Conservation (phyloP, 2,329 filamentous ascomycete genomes). For the Trichoderma simmonsii region DNA sequence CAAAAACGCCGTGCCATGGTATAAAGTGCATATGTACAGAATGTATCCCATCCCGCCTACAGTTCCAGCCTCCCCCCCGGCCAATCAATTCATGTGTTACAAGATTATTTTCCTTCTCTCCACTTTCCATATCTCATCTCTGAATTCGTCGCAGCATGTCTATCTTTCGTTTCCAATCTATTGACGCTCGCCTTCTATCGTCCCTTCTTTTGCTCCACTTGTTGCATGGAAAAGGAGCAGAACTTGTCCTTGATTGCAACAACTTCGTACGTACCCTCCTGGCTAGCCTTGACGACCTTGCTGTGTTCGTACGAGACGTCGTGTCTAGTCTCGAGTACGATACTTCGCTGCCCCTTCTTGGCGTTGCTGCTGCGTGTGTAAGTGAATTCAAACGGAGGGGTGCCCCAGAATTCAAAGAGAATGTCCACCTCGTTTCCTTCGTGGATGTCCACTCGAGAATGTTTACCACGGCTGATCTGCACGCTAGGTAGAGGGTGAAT, state of each 20-base stretch:
- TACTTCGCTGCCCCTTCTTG: conserved; percentile 71
- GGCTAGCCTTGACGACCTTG: conserved; percentile 78
- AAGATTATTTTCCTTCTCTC: not conserved
- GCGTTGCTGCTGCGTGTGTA: conserved; percentile 89
- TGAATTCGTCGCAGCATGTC: conserved; percentile 12
- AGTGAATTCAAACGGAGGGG: conserved; percentile 95
- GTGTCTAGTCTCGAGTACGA: conserved; percentile 85
- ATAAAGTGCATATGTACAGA: conserved; percentile 35
- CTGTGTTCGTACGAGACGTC: conserved; percentile 78
- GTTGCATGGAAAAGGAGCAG: conserved; percentile 80
- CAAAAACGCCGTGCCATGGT: conserved; percentile 38
- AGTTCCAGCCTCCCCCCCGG: not conserved
- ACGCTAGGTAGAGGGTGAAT: conserved; percentile 94
- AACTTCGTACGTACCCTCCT: conserved; percentile 97
- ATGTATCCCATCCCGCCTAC: conserved; percentile 23
- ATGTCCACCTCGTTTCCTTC: conserved; percentile 94
- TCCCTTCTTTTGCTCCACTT: conserved; percentile 47
- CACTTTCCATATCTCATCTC: conserved; percentile 11
- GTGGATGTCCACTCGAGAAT: conserved; percentile 86
- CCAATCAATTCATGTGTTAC: not conserved
- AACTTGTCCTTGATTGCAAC: conserved; percentile 91
- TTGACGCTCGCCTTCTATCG: conserved; percentile 8
- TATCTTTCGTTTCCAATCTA: conserved; percentile 1
- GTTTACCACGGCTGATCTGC: conserved; percentile 78
- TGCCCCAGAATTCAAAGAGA: conserved; percentile 91